Evolutionary conservation across 495 filamentous ascomycete genomes (phyloP), one percentile per base, ranked within the genome.

Genomic region (Sporormia fimetaria): DNA sequence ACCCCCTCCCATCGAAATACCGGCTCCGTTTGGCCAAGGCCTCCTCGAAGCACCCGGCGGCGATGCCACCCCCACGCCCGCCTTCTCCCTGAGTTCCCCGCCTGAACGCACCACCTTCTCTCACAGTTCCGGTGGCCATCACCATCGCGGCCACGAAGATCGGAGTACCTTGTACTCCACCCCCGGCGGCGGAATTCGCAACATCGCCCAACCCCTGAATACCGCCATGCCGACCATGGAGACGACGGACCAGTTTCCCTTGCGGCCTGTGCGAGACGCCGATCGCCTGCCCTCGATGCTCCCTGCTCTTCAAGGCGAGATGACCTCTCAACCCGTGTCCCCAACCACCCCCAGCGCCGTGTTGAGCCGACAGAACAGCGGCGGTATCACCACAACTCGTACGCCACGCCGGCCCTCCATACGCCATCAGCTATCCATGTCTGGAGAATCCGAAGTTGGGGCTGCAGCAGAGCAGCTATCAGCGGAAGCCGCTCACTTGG

Each of bases 231-330:
- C 45, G 9, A 32, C 34, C 3, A 50, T 85, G 69, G 84, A 90
- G 54, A 64, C 72, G 7, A 62, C 70, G 20, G 83, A 88, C 57
- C 75, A 74, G 8, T 87, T 92, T 58, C 72, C 28, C 16, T 56
- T 85, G 33, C 74, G 85, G 14, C 83, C 84, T 11, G 79, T 94
- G 21, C 81, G 87, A 40, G 87, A 94, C 56, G 69, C 72, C 25
- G 88, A 95, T 52, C 77, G 88, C 34, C 70, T 95, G 12, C 81
- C 81, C 9, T 88, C 83, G 40, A 90, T 92, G 75, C 62, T 84
- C 21, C 78, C 85, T 1, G 73, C 78, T 6, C 62, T 83, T 33
- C 75, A 83, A 33, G 68, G 74, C 2, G 78, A 78, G 15, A 65
- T 86, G 36, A 71, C 76, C 17, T 94, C 90, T 6, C 90, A 94